Base-by-base conservation (phyloP, 371 early-diverging fungal species). In the Capillidium rhysosporum region DNA sequence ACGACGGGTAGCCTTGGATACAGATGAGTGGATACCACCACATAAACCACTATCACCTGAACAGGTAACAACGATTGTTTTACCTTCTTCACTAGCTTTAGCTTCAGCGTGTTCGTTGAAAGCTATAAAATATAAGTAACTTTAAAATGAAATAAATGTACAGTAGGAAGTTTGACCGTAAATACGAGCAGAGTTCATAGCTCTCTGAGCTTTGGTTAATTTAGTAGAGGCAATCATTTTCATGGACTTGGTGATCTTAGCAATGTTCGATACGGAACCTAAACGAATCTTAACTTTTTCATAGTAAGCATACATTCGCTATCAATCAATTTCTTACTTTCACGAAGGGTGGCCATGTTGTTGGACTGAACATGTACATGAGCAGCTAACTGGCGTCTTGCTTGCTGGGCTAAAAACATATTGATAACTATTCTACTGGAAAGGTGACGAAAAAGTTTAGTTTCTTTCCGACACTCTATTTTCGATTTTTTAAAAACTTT, bases 141-240 rank as follows among this genome's bases (percentile, higher is more conserved):
- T 29, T 45, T 18, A 34, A 51, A 46, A 10, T 39, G 16, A 52
- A 46, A 56, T 41, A 26, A 30, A 46, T 40, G 31, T 72, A 84
- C 86, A 73, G 48, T 68, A 63, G 31, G 84, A 79, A 59, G 92
- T 69, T 54, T 65, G 49, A 60, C 96, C 96, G 65, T 85, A 91
- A 46, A 67, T 65, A 59, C 94, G 86, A 39, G 93, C 95, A 55
- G 72, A 66, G 63, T 91, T 87, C 96, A 97, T 95, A 64, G 74
- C 73, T 59, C 82, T 79, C 75, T 93, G 93, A 43, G 98, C 94
- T 71, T 87, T 85, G 63, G 72, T 67, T 65, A 93, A 84, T 80
- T 97, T 97, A 71, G 97, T 96, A 44, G 96, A 92, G 56, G 98
- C 96, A 93, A 97, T 97, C 95, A 97, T 95, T 79, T 97, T 97